Evolutionary conservation across 2,329 filamentous ascomycete species (phyloP).

Genomic region (Sphaerostilbella broomeana): DNA sequence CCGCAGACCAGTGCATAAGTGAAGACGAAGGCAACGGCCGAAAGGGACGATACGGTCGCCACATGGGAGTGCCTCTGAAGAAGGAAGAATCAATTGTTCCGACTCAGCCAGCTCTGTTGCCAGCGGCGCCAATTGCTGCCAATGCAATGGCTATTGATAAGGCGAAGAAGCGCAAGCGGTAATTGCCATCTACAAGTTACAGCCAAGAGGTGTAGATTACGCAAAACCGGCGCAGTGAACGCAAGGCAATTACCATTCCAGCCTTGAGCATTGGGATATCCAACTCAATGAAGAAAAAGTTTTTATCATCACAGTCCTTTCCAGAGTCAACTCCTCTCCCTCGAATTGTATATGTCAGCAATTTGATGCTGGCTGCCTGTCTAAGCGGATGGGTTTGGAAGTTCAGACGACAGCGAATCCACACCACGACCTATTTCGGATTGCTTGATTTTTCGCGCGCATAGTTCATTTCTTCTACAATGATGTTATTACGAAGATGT

Average conservation of each 20-base stretch:
- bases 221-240: slow-evolving; percentile 7
- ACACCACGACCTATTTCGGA: not conserved
- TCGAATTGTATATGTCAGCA: not conserved
- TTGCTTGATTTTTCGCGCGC: slow-evolving; percentile 10
- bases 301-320: too few relatives aligned
- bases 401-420: not conserved
- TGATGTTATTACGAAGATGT: slow-evolving; percentile 26
- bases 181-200: slow-evolving; percentile 16
- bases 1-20: slow-evolving; percentile 88
- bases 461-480: slow-evolving; percentile 7
- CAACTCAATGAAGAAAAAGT: too few relatives aligned
- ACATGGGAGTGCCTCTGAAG: slow-evolving; percentile 62
- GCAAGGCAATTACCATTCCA: too few relatives aligned
- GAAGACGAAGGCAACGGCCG: slow-evolving; percentile 97
- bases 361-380: not conserved
- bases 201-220: not conserved
- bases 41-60: slow-evolving; percentile 80
- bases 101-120: slow-evolving; percentile 34
- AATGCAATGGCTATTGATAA: slow-evolving; percentile 37
- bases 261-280: too few relatives aligned
- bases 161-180: slow-evolving; percentile 58
- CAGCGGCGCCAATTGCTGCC: slow-evolving; percentile 37
- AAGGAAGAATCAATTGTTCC: slow-evolving; percentile 43
- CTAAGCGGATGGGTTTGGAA: not conserved
- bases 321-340: not conserved